These are phyloP conservation scores for Pythium oligandrum DNA, from an alignment of 352 stramenopile genomes.

Conservation along the genomic window DNA sequence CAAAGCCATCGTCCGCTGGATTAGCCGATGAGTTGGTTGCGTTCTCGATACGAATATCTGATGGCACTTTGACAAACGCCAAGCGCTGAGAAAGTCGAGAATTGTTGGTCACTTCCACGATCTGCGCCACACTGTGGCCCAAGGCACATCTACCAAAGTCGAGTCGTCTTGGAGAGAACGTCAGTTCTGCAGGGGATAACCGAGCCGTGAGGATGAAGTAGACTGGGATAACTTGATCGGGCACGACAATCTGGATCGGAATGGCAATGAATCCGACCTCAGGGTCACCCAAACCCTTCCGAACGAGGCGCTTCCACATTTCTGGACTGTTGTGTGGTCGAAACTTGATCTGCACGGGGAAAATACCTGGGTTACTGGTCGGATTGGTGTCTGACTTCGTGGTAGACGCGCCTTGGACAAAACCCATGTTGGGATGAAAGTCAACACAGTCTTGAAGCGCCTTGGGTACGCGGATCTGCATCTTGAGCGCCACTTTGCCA, in stretches of 20 bases:
- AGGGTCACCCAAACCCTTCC: conserved; percentile 13
- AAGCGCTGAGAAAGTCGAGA: conserved; percentile 54
- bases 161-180: conserved; percentile 21
- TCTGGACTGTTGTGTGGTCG: conserved; percentile 5
- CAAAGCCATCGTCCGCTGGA: conserved; percentile 48
- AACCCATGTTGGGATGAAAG: conserved; percentile 83
- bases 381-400: background rate
- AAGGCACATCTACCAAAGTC: conserved; percentile 57
- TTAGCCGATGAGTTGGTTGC: conserved; percentile 2
- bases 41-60: conserved; percentile 41
- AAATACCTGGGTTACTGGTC: conserved; percentile 20
- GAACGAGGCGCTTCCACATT: conserved; percentile 22
- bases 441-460: conserved; percentile 56
- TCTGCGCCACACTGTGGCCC: conserved; percentile 30
- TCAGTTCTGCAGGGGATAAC: conserved; percentile 23
- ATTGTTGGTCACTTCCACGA: conserved; percentile 40
- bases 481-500: conserved; percentile 83
- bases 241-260: conserved; percentile 39
- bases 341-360: conserved; percentile 47
- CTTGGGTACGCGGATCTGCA: conserved; percentile 69
- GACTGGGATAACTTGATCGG: conserved; percentile 61
- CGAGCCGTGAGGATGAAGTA: conserved; percentile 43
- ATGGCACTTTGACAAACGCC: conserved; percentile 50
- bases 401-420: conserved; percentile 51
- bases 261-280: conserved; percentile 19